Base-by-base conservation (phyloP, 2,329 filamentous ascomycete genomes). In the Beauveria asiatica region DNA sequence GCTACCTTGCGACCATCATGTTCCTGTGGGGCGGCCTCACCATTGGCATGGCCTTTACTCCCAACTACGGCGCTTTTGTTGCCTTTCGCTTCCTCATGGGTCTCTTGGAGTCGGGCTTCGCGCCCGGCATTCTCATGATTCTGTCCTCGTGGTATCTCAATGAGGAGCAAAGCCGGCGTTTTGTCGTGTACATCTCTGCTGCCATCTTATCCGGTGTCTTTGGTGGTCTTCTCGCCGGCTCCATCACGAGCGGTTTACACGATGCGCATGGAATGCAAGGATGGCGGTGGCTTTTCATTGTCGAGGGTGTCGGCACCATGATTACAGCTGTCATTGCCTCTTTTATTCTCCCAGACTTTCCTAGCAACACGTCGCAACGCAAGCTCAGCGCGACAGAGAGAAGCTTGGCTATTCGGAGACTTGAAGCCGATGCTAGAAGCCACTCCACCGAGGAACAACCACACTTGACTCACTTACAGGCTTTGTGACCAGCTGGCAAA, bases 271-370 rank as follows among this genome's bases (percentile, higher is more conserved):
- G 83, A 5, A 70, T 84, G 7, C 80, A 72, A 1, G 81, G 81
- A 17, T 84, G 81, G 80, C 76, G 77, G 7, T 84, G 78, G 82
- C 82, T 83, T 59, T 83, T 83, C 62, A 80, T 86, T 61, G 74
- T 86, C 27, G 83, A 87, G 72, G 88, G 87, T 1, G 73, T 89
- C 1, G 76, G 81, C 0, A 90, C 87, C 0, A 76, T 89, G 3
- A 2, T 89, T 1, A 77, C 88, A 7, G 88, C 85, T 1, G 61
- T 87, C 7, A 70, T 76, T 1, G 85, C 82, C 4, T 89, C 85
- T 73, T 89, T 83, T 81, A 78, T 86, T 71, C 86, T 91, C 1
- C 82, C 88, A 65, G 88, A 92, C 68, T 92, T 89, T 68, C 89
- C 89, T 0, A 86, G 88, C 65, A 78, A 85, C 59, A 87, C 87